These are phyloP conservation scores for Ophiostoma sp. DNA, from an alignment of 2,329 filamentous ascomycete species.

Conservation along the genomic window DNA sequence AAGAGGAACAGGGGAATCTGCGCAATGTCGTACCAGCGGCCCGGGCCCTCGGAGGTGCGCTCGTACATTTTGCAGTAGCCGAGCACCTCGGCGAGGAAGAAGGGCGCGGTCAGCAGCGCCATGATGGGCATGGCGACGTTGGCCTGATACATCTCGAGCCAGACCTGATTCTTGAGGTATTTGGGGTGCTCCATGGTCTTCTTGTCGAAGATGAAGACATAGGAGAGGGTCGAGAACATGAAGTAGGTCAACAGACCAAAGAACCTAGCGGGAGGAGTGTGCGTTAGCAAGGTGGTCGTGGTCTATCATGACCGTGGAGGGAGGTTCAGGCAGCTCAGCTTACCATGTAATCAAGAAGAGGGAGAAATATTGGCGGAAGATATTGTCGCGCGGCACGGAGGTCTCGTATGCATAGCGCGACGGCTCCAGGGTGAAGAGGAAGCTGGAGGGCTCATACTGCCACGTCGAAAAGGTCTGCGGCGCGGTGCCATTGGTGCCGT, in stretches of 20 bases:
- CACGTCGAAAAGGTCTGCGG: slow-evolving; percentile 59
- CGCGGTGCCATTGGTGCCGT: slow-evolving; percentile 59
- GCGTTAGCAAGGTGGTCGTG: not conserved
- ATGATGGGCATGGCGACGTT: slow-evolving; percentile 76
- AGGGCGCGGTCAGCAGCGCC: slow-evolving; percentile 75
- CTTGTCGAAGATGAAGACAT: slow-evolving; percentile 89
- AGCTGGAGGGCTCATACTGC: slow-evolving; percentile 71
- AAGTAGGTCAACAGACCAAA: slow-evolving; percentile 87
- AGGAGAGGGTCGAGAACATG: slow-evolving; percentile 77
- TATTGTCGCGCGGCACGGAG: slow-evolving; percentile 73
- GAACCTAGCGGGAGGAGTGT: slow-evolving; percentile 60
- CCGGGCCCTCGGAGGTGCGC: slow-evolving; percentile 70
- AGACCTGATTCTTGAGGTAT: slow-evolving; percentile 91
- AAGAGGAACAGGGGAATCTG: slow-evolving; percentile 87
- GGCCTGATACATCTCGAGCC: slow-evolving; percentile 80
- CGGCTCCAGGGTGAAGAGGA: slow-evolving; percentile 69
- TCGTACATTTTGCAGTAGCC: slow-evolving; percentile 90
- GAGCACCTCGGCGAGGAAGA: slow-evolving; percentile 80
- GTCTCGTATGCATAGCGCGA: slow-evolving; percentile 77
- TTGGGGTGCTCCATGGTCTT: slow-evolving; percentile 85
- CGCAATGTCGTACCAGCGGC: slow-evolving; percentile 71
- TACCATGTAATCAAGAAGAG: slow-evolving; percentile 87
- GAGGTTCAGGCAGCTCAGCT: not conserved
- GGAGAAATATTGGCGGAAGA: slow-evolving; percentile 70
- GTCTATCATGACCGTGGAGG: no score